These are phyloP conservation scores for Amaranthus tricolor DNA, from an alignment of 179 eudicot species.

Conservation along the genomic window DNA sequence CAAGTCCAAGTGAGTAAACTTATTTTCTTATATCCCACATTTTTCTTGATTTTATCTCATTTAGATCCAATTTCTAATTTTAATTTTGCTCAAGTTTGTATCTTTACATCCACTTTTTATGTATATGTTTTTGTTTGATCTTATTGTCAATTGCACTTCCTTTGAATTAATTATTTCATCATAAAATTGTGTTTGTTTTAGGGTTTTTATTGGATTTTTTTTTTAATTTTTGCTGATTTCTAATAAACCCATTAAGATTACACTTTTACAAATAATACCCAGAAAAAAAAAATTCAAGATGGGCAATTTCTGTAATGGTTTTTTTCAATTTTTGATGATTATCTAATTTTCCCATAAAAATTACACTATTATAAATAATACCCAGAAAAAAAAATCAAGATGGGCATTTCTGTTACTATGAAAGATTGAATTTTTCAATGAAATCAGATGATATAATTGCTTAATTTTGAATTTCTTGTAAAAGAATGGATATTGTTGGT, in stretches of 20 bases:
- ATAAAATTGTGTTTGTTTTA: neutral
- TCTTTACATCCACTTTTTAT: neutral
- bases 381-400: conserved; percentile 10
- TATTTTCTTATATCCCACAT: neutral
- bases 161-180: neutral
- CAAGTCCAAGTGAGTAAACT: conserved; percentile 48
- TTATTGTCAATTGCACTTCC: conserved; percentile 9
- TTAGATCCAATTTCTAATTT: conserved; percentile 37
- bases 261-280: too few relatives aligned
- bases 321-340: too few relatives aligned
- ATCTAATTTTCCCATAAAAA: too few relatives aligned
- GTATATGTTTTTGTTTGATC: conserved; percentile 15
- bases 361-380: too few relatives aligned
- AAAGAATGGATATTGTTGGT: conserved; percentile 18
- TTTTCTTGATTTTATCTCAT: neutral
- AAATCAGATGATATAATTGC: conserved; percentile 12
- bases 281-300: too few relatives aligned
- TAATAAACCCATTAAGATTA: neutral
- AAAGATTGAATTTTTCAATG: neutral
- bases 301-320: too few relatives aligned
- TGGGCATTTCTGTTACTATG: conserved; percentile 18
- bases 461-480: conserved; percentile 17
- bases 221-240: conserved; percentile 11
- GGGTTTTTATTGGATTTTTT: neutral
- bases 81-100: neutral